phyloP scores from a whole-genome alignment of 2,329 filamentous ascomycete genomes.

The Trichophyton equinum region DNA sequence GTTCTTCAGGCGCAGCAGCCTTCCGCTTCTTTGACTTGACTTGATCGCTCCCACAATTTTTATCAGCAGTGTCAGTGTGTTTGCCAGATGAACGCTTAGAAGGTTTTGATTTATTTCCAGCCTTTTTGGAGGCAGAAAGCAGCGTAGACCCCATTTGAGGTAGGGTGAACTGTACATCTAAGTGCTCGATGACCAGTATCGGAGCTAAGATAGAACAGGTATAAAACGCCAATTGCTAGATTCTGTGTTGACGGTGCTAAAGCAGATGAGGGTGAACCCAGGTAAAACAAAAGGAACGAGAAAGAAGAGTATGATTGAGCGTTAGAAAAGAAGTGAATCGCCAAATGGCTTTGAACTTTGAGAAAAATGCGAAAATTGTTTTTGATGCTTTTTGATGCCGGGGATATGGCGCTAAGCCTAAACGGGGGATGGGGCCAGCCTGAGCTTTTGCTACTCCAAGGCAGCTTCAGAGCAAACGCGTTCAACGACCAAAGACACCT shows the following conservation, averaged over 20 bases:
- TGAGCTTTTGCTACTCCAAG: not conserved
- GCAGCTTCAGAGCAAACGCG: not conserved
- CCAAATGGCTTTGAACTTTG: not conserved
- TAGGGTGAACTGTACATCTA: not conserved
- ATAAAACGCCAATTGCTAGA: not conserved
- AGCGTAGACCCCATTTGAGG: not conserved
- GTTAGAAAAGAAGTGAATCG: not conserved
- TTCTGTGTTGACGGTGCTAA: not conserved
- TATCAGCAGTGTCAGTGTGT: not conserved
- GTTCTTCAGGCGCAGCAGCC: not conserved
- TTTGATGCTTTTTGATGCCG: not conserved
- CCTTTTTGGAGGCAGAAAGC: not conserved
- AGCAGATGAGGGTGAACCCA: not conserved
- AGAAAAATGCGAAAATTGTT: not conserved
- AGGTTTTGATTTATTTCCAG: not conserved
- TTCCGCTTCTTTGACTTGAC: not conserved
- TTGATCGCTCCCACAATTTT: not conserved
- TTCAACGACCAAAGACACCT: not conserved
- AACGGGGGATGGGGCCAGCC: slow-evolving; percentile 3
- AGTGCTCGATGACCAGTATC: not conserved
- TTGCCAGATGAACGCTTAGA: not conserved
- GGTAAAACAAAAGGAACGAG: not conserved
- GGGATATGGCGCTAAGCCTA: slow-evolving; percentile 8
- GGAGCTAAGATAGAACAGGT: not conserved
- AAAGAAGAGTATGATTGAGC: not conserved